These are phyloP conservation scores for Hydnum rufescens DNA, from an alignment of 768 basidiomycete species.

Conservation along the genomic window DNA sequence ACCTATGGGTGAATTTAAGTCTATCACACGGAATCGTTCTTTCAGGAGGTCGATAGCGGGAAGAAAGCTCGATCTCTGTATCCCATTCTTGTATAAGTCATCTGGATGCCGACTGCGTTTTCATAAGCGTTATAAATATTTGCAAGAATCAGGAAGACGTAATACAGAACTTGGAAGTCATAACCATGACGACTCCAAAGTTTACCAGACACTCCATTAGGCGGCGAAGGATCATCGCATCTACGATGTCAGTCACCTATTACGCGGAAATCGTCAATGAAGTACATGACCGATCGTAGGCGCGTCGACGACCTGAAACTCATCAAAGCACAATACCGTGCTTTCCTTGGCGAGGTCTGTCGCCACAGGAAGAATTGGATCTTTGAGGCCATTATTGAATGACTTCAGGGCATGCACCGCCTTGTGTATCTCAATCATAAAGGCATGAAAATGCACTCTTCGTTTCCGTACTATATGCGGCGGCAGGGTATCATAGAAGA, in stretches of 20 bases:
- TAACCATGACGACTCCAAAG: constrained; percentile 80
- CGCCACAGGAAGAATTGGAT: constrained; percentile 76
- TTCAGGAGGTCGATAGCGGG: constrained; percentile 92
- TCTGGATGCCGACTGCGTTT: constrained; percentile 84
- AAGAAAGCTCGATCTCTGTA: constrained; percentile 84
- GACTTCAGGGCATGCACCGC: constrained; percentile 65
- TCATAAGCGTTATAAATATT: not conserved
- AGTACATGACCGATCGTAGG: constrained; percentile 1
- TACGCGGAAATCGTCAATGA: not conserved
- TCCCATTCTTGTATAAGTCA: constrained; percentile 95
- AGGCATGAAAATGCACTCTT: constrained; percentile 93
- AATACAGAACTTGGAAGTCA: constrained; percentile 77
- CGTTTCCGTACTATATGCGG: constrained; percentile 46
- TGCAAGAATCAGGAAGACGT: not conserved
- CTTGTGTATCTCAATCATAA: constrained; percentile 98
- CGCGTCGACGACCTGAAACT: constrained; percentile 81
- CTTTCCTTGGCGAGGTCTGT: constrained; percentile 71
- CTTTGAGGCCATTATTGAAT: constrained; percentile 25
- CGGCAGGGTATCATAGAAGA: constrained; percentile 77
- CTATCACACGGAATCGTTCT: constrained; percentile 64
- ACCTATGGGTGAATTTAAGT: constrained; percentile 93
- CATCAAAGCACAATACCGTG: constrained; percentile 83
- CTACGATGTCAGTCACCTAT: constrained; percentile 92
- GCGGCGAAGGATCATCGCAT: constrained; percentile 91
- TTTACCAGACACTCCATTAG: constrained; percentile 71